phyloP scores from a whole-genome alignment of 202 grass and related monocot species.

The Panicum hallii region DNA sequence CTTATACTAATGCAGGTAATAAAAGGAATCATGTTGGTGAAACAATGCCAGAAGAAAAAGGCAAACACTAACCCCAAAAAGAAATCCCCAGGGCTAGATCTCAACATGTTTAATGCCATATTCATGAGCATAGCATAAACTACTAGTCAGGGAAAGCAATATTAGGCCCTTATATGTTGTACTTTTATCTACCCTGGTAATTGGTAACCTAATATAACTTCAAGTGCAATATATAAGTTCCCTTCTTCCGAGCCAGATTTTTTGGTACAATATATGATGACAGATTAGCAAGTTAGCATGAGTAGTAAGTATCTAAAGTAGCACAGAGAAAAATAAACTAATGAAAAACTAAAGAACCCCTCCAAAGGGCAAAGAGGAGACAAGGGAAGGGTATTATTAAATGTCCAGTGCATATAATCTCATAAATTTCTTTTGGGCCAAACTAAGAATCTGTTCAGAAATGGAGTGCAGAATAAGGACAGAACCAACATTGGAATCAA shows the following conservation, averaged over 20 bases:
- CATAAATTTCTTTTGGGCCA: background rate
- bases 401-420: background rate
- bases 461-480: constrained; percentile 4
- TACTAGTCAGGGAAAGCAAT: background rate
- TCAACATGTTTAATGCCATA: constrained; percentile 6
- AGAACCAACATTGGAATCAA: background rate
- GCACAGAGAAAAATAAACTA: background rate
- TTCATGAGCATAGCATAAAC: background rate
- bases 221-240: constrained; percentile 3
- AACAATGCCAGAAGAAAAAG: constrained; percentile 6
- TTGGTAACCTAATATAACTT: background rate
- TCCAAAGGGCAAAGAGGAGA: background rate
- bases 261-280: constrained; percentile 10
- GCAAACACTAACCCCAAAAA: constrained; percentile 18
- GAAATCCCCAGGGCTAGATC: background rate
- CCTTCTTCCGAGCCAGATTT: background rate
- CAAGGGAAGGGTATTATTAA: background rate
- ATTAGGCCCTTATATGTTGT: background rate
- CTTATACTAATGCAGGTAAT: background rate
- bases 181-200: constrained; percentile 1
- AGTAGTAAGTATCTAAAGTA: background rate
- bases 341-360: background rate
- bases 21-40: background rate
- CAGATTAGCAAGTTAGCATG: constrained; percentile 8
- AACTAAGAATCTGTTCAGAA: background rate